A percentile compares a stretch with the other conserved stretches of the same genome.
Evolutionary conservation across 2,329 filamentous ascomycete genomes (phyloP).

Genomic region (Dothiorella sarmentorum): DNA sequence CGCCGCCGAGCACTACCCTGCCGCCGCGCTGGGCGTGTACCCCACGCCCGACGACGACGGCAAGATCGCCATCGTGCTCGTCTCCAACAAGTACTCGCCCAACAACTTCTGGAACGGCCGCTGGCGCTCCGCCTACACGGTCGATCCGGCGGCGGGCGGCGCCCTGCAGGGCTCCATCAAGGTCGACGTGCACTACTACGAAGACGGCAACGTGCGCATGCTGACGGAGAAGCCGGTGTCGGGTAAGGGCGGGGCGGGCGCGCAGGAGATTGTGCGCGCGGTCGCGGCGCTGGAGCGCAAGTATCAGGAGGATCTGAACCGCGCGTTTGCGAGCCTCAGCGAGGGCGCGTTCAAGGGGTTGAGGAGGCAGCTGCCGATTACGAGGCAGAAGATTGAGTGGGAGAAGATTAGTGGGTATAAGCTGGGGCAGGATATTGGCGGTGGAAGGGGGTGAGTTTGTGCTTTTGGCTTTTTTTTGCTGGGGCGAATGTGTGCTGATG

Average conservation of each 20-base stretch:
- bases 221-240: constrained; percentile 78
- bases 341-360: constrained; percentile 95
- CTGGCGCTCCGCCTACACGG: constrained; percentile 86
- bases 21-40: constrained; percentile 76
- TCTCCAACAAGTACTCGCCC: constrained; percentile 95
- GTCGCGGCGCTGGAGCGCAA: constrained; percentile 80
- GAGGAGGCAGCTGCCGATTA: constrained; percentile 89
- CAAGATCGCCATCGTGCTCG: constrained; percentile 75
- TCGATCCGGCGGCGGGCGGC: constrained; percentile 62
- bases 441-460: constrained; percentile 33
- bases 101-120: constrained; percentile 99
- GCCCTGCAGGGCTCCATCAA: constrained; percentile 73
- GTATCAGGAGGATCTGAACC: constrained; percentile 95
- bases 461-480: not conserved
- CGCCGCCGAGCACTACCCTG: constrained; percentile 83
- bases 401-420: constrained; percentile 92
- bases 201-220: constrained; percentile 94
- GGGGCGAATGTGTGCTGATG: not conserved
- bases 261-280: constrained; percentile 69
- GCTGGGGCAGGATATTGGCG: constrained; percentile 51
- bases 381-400: constrained; percentile 98
- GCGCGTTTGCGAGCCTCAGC: constrained; percentile 80
- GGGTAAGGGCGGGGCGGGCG: constrained; percentile 56
- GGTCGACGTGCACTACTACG: constrained; percentile 98
- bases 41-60: constrained; percentile 71